phyloP scores from a whole-genome alignment of 345 rosid genomes.

The Euclidium syriacum region DNA sequence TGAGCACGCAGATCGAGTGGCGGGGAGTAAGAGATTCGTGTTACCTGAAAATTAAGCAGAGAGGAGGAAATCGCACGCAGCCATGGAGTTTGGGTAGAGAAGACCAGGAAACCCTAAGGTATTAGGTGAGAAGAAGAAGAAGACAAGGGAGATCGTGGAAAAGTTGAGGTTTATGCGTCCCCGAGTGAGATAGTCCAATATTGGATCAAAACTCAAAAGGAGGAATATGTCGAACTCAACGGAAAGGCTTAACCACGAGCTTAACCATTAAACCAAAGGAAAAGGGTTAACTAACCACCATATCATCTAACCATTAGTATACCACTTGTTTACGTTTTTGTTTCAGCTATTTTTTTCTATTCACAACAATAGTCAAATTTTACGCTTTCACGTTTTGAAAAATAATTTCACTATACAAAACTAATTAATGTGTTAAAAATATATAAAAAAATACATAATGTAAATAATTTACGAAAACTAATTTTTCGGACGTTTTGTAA shows the following conservation, averaged over 20 bases:
- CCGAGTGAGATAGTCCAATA: too few relatives aligned
- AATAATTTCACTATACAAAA: too few relatives aligned
- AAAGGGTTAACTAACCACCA: not conserved
- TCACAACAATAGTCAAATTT: too few relatives aligned
- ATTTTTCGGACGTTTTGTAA: too few relatives aligned
- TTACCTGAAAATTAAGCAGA: constrained; percentile 24
- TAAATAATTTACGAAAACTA: too few relatives aligned
- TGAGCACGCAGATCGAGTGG: constrained; percentile 12
- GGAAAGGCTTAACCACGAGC: not conserved
- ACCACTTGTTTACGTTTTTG: too few relatives aligned
- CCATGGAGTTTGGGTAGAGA: constrained; percentile 9
- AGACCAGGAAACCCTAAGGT: constrained; percentile 21
- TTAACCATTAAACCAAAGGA: not conserved
- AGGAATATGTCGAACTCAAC: constrained; percentile 4
- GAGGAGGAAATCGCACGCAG: constrained; percentile 1
- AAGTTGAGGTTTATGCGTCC: constrained; percentile 15
- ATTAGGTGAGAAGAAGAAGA: not conserved
- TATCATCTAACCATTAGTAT: too few relatives aligned
- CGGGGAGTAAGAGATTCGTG: not conserved
- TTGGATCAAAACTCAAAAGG: too few relatives aligned
- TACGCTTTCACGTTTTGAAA: too few relatives aligned
- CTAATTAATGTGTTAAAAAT: too few relatives aligned
- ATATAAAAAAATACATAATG: too few relatives aligned
- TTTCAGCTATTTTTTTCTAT: too few relatives aligned
- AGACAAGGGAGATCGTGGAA: constrained; percentile 1